Evolutionary conservation across 139 green algal species (phyloP).

Genomic region (Trebouxia sp.): DNA sequence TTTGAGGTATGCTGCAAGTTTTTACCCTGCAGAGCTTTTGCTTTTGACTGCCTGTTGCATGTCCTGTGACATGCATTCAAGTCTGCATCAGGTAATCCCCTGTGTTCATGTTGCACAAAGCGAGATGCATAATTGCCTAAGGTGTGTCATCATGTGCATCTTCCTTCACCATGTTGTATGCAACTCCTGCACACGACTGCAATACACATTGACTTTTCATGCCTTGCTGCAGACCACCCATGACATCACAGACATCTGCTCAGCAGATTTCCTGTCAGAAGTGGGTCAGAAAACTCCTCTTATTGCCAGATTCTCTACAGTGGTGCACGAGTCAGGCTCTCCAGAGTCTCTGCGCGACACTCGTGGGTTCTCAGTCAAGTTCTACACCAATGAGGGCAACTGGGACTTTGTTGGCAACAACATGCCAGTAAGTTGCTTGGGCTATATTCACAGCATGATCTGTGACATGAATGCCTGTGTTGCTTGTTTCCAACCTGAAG

Average conservation of each 20-base stretch:
- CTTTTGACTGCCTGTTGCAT: not conserved
- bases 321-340: slow-evolving; percentile 54
- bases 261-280: slow-evolving; percentile 55
- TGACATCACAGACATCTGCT: slow-evolving; percentile 61
- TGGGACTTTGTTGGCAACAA: slow-evolving; percentile 69
- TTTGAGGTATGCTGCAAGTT: slow-evolving; percentile 32
- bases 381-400: slow-evolving; percentile 70
- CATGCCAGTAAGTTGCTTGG: slow-evolving; percentile 19
- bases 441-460: too few species aligned
- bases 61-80: not conserved
- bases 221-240: slow-evolving; percentile 45
- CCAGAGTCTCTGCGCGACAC: slow-evolving; percentile 66
- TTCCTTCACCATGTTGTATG: too few species aligned
- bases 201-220: too few species aligned
- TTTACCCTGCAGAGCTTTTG: not conserved
- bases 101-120: too few species aligned
- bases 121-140: too few species aligned
- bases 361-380: slow-evolving; percentile 71
- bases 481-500: too few species aligned
- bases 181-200: too few species aligned
- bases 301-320: slow-evolving; percentile 60
- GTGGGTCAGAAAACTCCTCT: slow-evolving; percentile 59
- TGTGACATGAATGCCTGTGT: too few species aligned
- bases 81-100: not conserved
- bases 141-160: too few species aligned